Conservation (phyloP, 169 alveolate species). For the Eimeria acervulina region DNA sequence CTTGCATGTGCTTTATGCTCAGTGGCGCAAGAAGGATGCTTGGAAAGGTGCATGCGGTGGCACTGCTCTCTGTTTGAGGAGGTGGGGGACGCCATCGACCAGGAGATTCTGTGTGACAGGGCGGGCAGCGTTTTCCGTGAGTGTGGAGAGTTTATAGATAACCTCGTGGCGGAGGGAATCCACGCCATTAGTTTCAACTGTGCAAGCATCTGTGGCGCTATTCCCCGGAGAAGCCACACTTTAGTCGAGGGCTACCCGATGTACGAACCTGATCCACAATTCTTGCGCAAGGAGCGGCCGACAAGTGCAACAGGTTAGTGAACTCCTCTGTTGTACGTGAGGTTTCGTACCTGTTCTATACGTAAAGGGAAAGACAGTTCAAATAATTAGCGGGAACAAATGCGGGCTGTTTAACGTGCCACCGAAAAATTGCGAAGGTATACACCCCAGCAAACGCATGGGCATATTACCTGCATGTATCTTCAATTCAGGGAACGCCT, state of each 20-base stretch:
- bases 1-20: neutral
- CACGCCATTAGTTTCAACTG: conserved; percentile 54
- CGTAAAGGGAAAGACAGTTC: neutral
- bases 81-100: conserved; percentile 77
- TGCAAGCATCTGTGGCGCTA: neutral
- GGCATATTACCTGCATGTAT: neutral
- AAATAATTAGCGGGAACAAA: neutral
- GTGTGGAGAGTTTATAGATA: conserved; percentile 77
- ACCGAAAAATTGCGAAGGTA: neutral
- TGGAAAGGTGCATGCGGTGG: conserved; percentile 77
- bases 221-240: conserved; percentile 64
- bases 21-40: conserved; percentile 59
- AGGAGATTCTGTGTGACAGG: conserved; percentile 65
- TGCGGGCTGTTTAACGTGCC: neutral
- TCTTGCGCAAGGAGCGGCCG: conserved; percentile 77
- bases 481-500: conserved; percentile 67
- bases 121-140: conserved; percentile 62
- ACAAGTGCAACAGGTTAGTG: conserved; percentile 80
- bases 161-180: conserved; percentile 76
- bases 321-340: neutral
- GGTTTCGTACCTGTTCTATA: neutral
- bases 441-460: neutral
- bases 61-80: conserved; percentile 81
- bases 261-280: conserved; percentile 77
- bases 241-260: conserved; percentile 80